phyloP scores from a whole-genome alignment of 371 early-diverging fungal genomes.

The Mortierella polycephala region DNA sequence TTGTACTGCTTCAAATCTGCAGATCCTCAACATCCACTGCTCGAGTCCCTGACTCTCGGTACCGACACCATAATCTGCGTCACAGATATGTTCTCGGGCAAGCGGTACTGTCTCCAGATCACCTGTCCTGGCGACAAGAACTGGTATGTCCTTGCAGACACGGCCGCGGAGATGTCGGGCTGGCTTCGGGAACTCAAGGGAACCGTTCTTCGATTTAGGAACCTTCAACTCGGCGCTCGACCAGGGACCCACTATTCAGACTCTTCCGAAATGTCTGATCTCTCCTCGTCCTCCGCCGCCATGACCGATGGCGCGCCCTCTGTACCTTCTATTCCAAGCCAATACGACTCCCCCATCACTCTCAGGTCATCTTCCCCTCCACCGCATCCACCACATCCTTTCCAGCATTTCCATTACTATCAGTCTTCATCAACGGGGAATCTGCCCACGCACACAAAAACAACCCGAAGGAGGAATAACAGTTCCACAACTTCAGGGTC shows the following conservation, averaged over 20 bases:
- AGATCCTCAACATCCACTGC: conserved; percentile 41
- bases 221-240: conserved; percentile 7
- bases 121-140: conserved; percentile 35
- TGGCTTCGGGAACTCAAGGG: conserved; percentile 46
- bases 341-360: conserved; percentile 16
- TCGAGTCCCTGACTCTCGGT: conserved; percentile 33
- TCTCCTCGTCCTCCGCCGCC: conserved; percentile 27
- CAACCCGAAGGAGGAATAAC: conserved; percentile 13
- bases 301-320: conserved; percentile 15
- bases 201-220: conserved; percentile 28
- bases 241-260: conserved; percentile 42
- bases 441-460: conserved; percentile 12
- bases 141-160: conserved; percentile 49
- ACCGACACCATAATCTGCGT: conserved; percentile 45
- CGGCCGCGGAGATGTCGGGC: conserved; percentile 42
- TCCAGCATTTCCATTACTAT: conserved; percentile 18
- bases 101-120: conserved; percentile 49
- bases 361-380: conserved; percentile 32
- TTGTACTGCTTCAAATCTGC: conserved; percentile 48
- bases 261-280: conserved; percentile 39
- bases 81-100: conserved; percentile 45
- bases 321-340: conserved; percentile 22
- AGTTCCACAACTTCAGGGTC: conserved; percentile 17
- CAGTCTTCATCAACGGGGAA: conserved; percentile 11
- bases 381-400: conserved; percentile 15